Percentiles rank a stretch among this genome's conserved stretches.
Conservation (phyloP, 306 rosid species). For the Prunus kanzakura region DNA sequence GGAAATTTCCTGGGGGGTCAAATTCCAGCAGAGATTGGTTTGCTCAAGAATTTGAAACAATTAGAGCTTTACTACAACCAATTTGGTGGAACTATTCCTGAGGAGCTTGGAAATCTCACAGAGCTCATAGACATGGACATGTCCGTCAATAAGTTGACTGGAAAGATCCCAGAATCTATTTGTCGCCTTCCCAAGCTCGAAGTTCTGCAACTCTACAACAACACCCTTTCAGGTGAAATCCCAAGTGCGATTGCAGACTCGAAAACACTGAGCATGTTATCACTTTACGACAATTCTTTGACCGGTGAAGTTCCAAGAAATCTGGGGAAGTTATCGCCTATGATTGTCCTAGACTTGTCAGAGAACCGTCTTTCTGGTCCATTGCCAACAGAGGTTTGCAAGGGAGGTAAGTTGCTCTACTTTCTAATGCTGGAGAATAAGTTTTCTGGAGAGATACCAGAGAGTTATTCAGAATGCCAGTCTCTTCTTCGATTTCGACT, state of each 20-base stretch:
- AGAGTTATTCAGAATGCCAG: constrained; percentile 55
- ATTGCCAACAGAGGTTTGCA: constrained; percentile 70
- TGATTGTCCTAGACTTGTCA: constrained; percentile 77
- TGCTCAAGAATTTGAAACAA: constrained; percentile 48
- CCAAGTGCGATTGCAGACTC: constrained; percentile 69
- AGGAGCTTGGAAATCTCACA: constrained; percentile 72
- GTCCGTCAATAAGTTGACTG: constrained; percentile 76
- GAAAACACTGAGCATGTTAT: constrained; percentile 51
- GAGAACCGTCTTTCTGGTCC: constrained; percentile 75
- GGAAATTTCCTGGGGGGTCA: constrained; percentile 68
- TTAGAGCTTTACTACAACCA: constrained; percentile 89
- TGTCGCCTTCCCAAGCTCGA: constrained; percentile 74
- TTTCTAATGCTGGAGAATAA: constrained; percentile 68
- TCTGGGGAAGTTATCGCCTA: constrained; percentile 62
- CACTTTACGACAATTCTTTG: constrained; percentile 73
- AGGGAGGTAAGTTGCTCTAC: constrained; percentile 58
- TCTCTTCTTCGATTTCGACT: constrained; percentile 77
- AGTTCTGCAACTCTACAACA: constrained; percentile 86
- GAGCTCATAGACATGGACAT: constrained; percentile 74
- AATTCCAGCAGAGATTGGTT: constrained; percentile 68
- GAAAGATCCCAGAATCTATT: constrained; percentile 63
- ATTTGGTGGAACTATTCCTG: constrained; percentile 64
- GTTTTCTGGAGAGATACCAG: constrained; percentile 73
- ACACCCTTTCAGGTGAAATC: constrained; percentile 69
- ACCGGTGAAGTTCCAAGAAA: constrained; percentile 65